These are phyloP conservation scores for Pseudonitzschia pungens DNA, from an alignment of 108 stramenopile species.

Conservation along the genomic window DNA sequence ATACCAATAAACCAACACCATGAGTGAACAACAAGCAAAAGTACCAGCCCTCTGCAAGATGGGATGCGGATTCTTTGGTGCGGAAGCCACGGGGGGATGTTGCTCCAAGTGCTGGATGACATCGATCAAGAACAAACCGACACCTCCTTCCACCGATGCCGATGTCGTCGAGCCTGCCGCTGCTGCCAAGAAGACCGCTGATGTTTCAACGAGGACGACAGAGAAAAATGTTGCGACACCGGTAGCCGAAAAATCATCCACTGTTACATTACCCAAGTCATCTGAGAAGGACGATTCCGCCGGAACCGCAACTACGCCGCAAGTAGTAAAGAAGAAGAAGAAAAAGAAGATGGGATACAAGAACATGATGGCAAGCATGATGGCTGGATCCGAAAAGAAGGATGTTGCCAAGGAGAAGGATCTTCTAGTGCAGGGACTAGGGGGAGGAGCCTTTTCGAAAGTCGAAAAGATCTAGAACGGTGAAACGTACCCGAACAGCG, in stretches of 20 bases:
- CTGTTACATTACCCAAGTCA: neutral
- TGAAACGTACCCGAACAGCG: neutral
- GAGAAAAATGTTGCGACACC: neutral
- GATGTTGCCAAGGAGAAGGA: constrained; percentile 57
- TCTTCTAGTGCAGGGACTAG: constrained; percentile 47
- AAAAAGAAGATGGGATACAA: constrained; percentile 81
- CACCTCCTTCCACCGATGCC: neutral
- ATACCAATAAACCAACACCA: constrained; percentile 6
- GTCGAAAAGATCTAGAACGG: constrained; percentile 71
- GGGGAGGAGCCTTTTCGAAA: constrained; percentile 72
- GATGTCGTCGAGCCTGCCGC: constrained; percentile 21
- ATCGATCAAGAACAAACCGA: constrained; percentile 38
- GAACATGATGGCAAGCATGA: constrained; percentile 73
- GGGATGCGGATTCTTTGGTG: constrained; percentile 80
- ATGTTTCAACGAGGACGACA: constrained; percentile 6
- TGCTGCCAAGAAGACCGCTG: constrained; percentile 15
- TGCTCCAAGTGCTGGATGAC: constrained; percentile 78
- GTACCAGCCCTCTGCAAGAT: constrained; percentile 50
- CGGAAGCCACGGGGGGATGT: constrained; percentile 75
- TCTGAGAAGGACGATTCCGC: neutral
- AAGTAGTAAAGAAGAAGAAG: constrained; percentile 52
- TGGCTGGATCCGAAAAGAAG: constrained; percentile 29
- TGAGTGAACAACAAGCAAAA: constrained; percentile 27
- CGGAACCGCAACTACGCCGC: constrained; percentile 18
- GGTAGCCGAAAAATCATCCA: constrained; percentile 1